Percentiles rank a stretch among this genome's conserved stretches.
Evolutionary conservation across 257 asterid genomes (phyloP).

Genomic region (Nicotiana undulata): DNA sequence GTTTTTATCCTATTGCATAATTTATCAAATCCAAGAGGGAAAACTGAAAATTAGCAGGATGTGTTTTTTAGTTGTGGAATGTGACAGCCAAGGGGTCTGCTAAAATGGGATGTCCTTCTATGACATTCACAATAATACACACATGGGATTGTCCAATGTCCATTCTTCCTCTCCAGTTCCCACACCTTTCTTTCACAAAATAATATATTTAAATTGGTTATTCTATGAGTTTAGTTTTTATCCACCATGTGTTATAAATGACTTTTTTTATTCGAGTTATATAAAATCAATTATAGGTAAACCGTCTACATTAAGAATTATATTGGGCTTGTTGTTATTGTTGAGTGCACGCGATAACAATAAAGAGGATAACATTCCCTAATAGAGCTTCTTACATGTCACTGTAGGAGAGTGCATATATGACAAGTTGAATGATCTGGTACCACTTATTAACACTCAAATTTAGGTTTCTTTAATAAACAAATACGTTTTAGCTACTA

Average conservation of each 20-base stretch:
- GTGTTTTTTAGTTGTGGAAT: background rate
- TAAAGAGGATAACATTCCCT: too few relatives aligned
- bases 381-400: too few relatives aligned
- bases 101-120: constrained; percentile 15
- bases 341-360: background rate
- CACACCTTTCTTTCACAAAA: background rate
- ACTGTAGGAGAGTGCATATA: too few relatives aligned
- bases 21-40: background rate
- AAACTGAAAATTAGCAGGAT: background rate
- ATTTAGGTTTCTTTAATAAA: too few relatives aligned
- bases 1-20: background rate
- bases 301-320: background rate
- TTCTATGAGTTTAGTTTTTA: background rate
- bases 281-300: background rate
- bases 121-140: constrained; percentile 13
- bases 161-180: background rate
- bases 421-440: too few relatives aligned
- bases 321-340: too few relatives aligned
- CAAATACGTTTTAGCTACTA: too few relatives aligned
- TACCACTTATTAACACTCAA: too few relatives aligned
- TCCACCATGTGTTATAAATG: background rate
- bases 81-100: constrained; percentile 11
- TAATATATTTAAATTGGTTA: background rate
- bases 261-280: background rate
- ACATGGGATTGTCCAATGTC: constrained; percentile 5